These are phyloP conservation scores for Trypanosoma boissoni DNA, from an alignment of 208 protist genomes.

Conservation along the genomic window DNA sequence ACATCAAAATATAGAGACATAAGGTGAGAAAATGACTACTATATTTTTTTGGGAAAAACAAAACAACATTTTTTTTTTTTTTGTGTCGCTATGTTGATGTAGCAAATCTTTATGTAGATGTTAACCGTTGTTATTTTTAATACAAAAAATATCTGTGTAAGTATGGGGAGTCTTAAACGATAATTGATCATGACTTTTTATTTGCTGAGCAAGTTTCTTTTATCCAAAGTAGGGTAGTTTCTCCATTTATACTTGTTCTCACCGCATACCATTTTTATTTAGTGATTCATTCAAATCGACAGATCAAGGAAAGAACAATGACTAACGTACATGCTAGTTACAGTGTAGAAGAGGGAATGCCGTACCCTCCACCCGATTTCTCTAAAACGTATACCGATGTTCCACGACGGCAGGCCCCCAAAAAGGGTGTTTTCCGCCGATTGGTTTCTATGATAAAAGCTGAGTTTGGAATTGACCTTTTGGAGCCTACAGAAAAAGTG, in stretches of 20 bases:
- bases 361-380: conserved; percentile 62
- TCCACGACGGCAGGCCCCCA: conserved; percentile 26
- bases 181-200: no score
- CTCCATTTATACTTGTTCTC: neutral
- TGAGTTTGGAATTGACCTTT: conserved; percentile 46
- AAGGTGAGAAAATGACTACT: no score
- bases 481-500: conserved; percentile 56
- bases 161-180: no score
- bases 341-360: conserved; percentile 32
- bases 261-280: neutral
- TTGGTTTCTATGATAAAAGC: conserved; percentile 34
- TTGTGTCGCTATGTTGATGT: neutral
- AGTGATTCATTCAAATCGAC: neutral
- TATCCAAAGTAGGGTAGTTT: no score
- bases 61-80: conserved; percentile 19
- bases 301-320: neutral
- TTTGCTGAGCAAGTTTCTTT: no score
- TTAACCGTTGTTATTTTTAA: no score
- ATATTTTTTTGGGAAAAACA: neutral
- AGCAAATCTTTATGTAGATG: no score
- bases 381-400: conserved; percentile 75
- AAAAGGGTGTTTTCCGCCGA: conserved; percentile 25
- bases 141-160: no score
- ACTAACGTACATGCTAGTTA: conserved; percentile 10
- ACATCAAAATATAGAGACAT: neutral